These are phyloP conservation scores for Xylariomycetidae sp. DNA, from an alignment of 2,329 filamentous ascomycete genomes.

Conservation along the genomic window DNA sequence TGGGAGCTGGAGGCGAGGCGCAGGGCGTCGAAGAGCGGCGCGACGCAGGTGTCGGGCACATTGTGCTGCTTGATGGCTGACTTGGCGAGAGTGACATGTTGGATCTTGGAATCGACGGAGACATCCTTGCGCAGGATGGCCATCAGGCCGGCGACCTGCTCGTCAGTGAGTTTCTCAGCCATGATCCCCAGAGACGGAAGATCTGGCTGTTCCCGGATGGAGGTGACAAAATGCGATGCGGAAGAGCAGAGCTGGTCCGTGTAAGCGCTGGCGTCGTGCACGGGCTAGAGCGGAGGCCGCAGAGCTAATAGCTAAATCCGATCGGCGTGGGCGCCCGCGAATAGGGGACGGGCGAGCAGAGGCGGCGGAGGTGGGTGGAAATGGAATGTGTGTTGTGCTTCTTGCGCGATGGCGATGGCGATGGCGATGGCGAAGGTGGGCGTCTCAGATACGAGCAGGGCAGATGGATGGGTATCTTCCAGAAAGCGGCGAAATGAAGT, in stretches of 20 bases:
- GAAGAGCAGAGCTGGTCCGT: too few relatives aligned
- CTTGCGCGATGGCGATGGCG: neutral
- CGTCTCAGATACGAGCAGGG: too few relatives aligned
- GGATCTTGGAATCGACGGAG: conserved; percentile 63
- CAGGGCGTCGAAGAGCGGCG: conserved; percentile 75
- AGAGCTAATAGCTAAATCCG: neutral
- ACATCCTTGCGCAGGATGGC: conserved; percentile 54
- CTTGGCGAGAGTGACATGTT: conserved; percentile 68
- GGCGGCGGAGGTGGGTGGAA: too few relatives aligned
- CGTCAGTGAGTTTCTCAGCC: conserved; percentile 53
- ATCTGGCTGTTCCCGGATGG: conserved; percentile 13
- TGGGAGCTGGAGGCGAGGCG: conserved; percentile 69
- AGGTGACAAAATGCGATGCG: conserved; percentile 10
- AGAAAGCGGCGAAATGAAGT: too few relatives aligned
- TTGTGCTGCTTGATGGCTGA: conserved; percentile 89
- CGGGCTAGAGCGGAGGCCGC: conserved; percentile 1
- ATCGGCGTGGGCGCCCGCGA: too few relatives aligned
- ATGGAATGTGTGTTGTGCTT: too few relatives aligned
- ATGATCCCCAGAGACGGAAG: conserved; percentile 28
- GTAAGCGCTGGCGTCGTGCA: conserved; percentile 2
- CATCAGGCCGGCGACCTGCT: conserved; percentile 50
- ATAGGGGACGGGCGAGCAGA: too few relatives aligned
- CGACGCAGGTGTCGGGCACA: conserved; percentile 68
- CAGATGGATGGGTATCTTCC: too few relatives aligned
- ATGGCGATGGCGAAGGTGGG: conserved; percentile 1